Conservation (phyloP, 2,329 filamentous ascomycete genomes). For the Daldinia eschscholtzii region DNA sequence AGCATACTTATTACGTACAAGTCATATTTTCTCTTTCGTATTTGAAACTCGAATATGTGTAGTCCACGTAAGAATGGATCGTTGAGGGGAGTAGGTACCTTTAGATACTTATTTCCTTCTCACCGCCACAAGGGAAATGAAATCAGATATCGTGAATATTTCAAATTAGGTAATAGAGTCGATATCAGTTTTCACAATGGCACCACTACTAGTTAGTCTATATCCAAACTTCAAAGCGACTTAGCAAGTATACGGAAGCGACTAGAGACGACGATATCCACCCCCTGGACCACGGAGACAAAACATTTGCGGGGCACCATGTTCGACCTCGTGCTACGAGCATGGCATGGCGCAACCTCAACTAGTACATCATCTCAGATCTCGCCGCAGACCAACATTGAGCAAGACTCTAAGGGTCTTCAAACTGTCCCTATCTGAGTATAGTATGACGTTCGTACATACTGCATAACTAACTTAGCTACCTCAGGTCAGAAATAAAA, state of each 20-base stretch:
- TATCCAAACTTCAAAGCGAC: background rate
- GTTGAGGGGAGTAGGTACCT: background rate
- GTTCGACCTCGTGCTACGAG: conserved; percentile 28
- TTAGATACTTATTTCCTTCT: background rate
- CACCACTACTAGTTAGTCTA: background rate
- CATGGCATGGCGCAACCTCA: conserved; percentile 23
- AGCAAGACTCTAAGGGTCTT: conserved; percentile 3
- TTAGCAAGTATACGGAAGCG: background rate
- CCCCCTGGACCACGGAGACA: conserved; percentile 21
- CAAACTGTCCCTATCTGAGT: background rate
- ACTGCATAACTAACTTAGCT: background rate
- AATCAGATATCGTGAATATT: conserved; percentile 5
- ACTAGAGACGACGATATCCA: conserved; percentile 16
- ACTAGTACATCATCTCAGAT: conserved; percentile 7
- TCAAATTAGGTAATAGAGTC: conserved; percentile 7
- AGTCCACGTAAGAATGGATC: conserved; percentile 13
- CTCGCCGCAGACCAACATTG: conserved; percentile 3
- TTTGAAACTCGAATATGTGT: conserved; percentile 13
- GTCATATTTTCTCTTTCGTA: conserved; percentile 14
- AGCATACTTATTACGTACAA: conserved; percentile 35
- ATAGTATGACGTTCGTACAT: conserved; percentile 9
- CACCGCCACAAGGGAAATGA: conserved; percentile 1
- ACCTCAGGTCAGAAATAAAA: background rate
- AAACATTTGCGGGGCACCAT: conserved; percentile 11
- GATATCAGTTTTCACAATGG: background rate